Base-by-base conservation (phyloP, 805 yeast genomes). In the Ogataea salicorniae region DNA sequence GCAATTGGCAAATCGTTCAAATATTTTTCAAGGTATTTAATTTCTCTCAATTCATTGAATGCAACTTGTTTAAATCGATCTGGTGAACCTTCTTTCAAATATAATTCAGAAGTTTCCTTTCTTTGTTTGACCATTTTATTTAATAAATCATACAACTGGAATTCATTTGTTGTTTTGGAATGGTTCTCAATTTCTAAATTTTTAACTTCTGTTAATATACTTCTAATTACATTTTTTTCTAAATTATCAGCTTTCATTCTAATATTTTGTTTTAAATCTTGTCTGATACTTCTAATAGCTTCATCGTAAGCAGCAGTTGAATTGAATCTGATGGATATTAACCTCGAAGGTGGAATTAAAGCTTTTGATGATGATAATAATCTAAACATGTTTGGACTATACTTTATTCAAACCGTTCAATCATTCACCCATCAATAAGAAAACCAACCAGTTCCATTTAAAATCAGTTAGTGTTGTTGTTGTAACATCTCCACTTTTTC, bases 71-170 rank as follows among this genome's bases (percentile, higher is more conserved):
- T 63, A 44, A 72, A 72, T 50, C 72, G 61, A 49, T 73, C 77
- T n/a, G 69, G 67, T 22, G 74, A 58, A 16, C 71, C 67, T 36
- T 67, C 71, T 40, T 66, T 62, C 42, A 61, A 46, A 51, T 70
- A 74, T 46, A 68, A 69, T 6, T 51, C 57, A 16, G 73, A 72
- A 4, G 75, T 64, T 13, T 63, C 63, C 31, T 55, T 52, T 52
- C 79, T 63, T 49, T 74, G 74, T 45, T 68, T 71, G 45, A 66
- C 58, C 70, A 74, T 64, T 46, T 71, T 71, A 34, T 49, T 42
- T 13, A 68, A 51, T 39, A 67, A 55, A 46, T 67, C 70, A 42
- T 59, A 65, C 35, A 69, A 47, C 34, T 57, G 53, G 40, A 62
- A 69, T 47, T 67, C 67, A 46, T 65, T 66, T 20, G 58, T 56